Conservation (phyloP, 2,329 filamentous ascomycete genomes). For the Fusarium sp. region DNA sequence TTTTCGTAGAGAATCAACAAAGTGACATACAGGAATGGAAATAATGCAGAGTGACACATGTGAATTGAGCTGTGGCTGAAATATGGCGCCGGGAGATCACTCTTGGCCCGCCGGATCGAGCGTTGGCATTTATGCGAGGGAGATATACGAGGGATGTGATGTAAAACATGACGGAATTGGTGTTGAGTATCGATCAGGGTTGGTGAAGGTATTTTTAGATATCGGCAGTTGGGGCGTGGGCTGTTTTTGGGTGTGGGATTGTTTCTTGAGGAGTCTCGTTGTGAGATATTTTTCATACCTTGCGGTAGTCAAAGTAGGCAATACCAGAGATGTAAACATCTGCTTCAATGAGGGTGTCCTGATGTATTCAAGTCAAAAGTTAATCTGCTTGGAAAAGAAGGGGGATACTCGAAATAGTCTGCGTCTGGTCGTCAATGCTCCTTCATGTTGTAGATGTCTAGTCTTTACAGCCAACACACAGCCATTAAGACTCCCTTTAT, state of each 20-base stretch:
- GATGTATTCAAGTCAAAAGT: background rate
- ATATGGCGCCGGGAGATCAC: constrained; percentile 22
- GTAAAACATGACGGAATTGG: background rate
- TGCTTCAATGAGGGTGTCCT: background rate
- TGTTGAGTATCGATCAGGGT: background rate
- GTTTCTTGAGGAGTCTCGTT: background rate
- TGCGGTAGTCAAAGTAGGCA: background rate
- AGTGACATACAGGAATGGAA: constrained; percentile 3
- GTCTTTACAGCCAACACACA: background rate
- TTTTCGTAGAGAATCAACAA: background rate
- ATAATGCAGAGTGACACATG: constrained; percentile 15
- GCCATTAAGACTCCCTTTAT: background rate
- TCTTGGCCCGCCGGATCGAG: constrained; percentile 20
- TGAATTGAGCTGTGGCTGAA: constrained; percentile 21
- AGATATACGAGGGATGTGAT: constrained; percentile 32
- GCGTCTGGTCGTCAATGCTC: too few species aligned
- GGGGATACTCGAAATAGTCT: too few species aligned
- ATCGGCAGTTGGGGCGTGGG: background rate
- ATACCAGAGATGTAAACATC: background rate
- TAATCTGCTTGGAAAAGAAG: too few species aligned
- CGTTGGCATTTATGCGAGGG: background rate
- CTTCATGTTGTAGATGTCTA: background rate
- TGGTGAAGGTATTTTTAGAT: background rate
- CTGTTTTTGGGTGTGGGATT: background rate
- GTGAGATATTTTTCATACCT: background rate